Evolutionary conservation across 1,284 basidiomycete genomes (phyloP).

Genomic region (Cryptococcus floricola): DNA sequence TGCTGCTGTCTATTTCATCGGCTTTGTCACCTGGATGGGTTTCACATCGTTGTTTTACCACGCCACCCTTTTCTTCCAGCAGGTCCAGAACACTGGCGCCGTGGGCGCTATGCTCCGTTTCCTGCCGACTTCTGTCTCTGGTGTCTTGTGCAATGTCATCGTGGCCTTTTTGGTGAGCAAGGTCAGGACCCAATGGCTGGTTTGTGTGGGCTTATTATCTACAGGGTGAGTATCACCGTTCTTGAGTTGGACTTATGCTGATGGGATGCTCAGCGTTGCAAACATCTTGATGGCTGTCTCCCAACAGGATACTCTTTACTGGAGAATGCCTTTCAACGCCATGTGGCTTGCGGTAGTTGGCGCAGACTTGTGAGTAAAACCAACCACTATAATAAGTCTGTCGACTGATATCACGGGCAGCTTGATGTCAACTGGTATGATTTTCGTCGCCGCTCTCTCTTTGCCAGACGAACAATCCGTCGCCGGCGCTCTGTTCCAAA

Average conservation of each 20-base stretch:
- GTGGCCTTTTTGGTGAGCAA: slow-evolving; percentile 43
- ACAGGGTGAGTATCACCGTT: slow-evolving; percentile 40
- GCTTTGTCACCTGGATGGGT: slow-evolving; percentile 65
- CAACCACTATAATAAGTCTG: not conserved
- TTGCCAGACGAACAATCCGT: slow-evolving; percentile 71
- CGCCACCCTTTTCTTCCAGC: slow-evolving; percentile 42
- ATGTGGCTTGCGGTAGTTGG: slow-evolving; percentile 69
- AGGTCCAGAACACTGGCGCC: slow-evolving; percentile 32
- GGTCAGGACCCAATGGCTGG: slow-evolving; percentile 37
- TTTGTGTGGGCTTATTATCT: slow-evolving; percentile 62
- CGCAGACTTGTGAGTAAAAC: slow-evolving; percentile 59
- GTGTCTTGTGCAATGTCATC: slow-evolving; percentile 60
- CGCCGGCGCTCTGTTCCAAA: slow-evolving; percentile 60
- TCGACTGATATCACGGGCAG: slow-evolving; percentile 14
- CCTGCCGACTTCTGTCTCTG: slow-evolving; percentile 69
- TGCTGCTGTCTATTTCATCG: slow-evolving; percentile 62
- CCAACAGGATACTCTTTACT: slow-evolving; percentile 60
- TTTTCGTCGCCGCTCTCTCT: slow-evolving; percentile 71
- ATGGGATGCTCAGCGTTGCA: slow-evolving; percentile 45
- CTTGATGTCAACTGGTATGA: slow-evolving; percentile 66
- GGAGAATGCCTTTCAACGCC: slow-evolving; percentile 76
- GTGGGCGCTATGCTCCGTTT: slow-evolving; percentile 71
- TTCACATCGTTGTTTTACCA: slow-evolving; percentile 52
- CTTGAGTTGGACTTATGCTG: not conserved
- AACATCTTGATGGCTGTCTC: slow-evolving; percentile 71